Evolutionary conservation across 2,329 filamentous ascomycete species (phyloP).

Genomic region (Ceratocystis huliohia): DNA sequence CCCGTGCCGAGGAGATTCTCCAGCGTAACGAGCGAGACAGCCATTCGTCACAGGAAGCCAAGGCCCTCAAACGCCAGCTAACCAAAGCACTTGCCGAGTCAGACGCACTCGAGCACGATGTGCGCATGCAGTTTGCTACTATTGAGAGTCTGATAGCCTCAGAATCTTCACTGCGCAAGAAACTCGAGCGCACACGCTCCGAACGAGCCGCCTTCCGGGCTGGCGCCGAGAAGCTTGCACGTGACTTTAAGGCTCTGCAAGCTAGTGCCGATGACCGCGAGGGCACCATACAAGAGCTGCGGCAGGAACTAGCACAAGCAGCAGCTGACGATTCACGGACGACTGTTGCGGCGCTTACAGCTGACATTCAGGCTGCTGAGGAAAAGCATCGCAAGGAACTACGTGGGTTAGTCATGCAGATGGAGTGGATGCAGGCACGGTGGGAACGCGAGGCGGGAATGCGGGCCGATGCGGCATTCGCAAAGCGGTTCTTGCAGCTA

Average conservation of each 20-base stretch:
- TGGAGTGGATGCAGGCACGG: slow-evolving; percentile 76
- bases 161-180: slow-evolving; percentile 49
- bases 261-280: slow-evolving; percentile 26
- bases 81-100: slow-evolving; percentile 51
- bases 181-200: slow-evolving; percentile 57
- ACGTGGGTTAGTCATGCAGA: slow-evolving; percentile 73
- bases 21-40: slow-evolving; percentile 26
- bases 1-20: slow-evolving; percentile 26
- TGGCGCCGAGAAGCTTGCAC: slow-evolving; percentile 42
- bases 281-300: slow-evolving; percentile 5
- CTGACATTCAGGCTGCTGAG: slow-evolving; percentile 34
- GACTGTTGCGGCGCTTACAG: slow-evolving; percentile 27
- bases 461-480: slow-evolving; percentile 67
- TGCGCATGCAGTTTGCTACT: slow-evolving; percentile 54
- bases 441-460: slow-evolving; percentile 70
- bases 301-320: slow-evolving; percentile 25
- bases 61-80: slow-evolving; percentile 47
- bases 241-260: slow-evolving; percentile 38
- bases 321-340: slow-evolving; percentile 23
- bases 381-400: slow-evolving; percentile 62
- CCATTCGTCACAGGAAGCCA: slow-evolving; percentile 41
- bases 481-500: slow-evolving; percentile 70
- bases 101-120: slow-evolving; percentile 58
- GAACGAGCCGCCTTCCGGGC: slow-evolving; percentile 47
- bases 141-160: slow-evolving; percentile 44